Percentiles rank a stretch among this genome's conserved stretches.
These are phyloP conservation scores for Penicillium griseofulvum DNA, from an alignment of 2,329 filamentous ascomycete genomes.

Conservation along the genomic window DNA sequence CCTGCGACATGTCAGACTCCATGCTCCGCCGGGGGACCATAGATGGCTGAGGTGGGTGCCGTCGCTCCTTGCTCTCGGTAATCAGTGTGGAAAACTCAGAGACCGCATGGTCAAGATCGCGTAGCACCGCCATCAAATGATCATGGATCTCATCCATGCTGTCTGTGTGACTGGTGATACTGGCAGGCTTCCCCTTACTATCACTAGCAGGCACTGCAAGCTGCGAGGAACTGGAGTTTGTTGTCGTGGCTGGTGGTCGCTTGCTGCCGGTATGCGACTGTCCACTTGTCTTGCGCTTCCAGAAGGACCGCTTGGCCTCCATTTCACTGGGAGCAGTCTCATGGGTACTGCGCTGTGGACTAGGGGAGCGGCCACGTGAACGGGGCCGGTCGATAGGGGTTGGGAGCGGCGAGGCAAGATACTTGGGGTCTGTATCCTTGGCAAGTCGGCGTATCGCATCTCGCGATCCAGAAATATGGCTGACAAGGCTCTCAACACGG, in stretches of 20 bases:
- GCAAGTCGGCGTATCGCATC: constrained; percentile 85
- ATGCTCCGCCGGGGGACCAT: constrained; percentile 64
- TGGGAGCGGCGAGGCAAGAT: constrained; percentile 32
- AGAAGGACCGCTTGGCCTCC: constrained; percentile 72
- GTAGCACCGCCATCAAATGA: constrained; percentile 77
- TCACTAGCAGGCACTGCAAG: constrained; percentile 48
- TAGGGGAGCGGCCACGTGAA: constrained; percentile 33
- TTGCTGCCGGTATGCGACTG: constrained; percentile 41
- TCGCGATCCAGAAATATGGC: constrained; percentile 79
- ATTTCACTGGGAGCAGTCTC: constrained; percentile 32
- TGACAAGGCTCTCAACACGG: constrained; percentile 79
- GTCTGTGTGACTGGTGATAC: constrained; percentile 37
- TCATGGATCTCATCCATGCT: constrained; percentile 71
- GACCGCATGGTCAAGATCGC: constrained; percentile 80
- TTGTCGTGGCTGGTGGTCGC: constrained; percentile 44
- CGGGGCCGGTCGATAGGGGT: constrained; percentile 20
- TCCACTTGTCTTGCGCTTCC: constrained; percentile 79
- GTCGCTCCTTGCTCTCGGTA: constrained; percentile 73
- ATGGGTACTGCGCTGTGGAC: constrained; percentile 30
- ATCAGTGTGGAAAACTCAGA: constrained; percentile 77
- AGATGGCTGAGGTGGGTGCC: constrained; percentile 56
- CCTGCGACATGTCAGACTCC: constrained; percentile 77
- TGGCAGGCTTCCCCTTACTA: constrained; percentile 36
- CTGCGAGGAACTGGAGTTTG: constrained; percentile 50
- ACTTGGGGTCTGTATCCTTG: constrained; percentile 74